A percentile compares a stretch with the other conserved stretches of the same genome.
phyloP scores from a whole-genome alignment of 345 rosid genomes.

The Populus nigra region DNA sequence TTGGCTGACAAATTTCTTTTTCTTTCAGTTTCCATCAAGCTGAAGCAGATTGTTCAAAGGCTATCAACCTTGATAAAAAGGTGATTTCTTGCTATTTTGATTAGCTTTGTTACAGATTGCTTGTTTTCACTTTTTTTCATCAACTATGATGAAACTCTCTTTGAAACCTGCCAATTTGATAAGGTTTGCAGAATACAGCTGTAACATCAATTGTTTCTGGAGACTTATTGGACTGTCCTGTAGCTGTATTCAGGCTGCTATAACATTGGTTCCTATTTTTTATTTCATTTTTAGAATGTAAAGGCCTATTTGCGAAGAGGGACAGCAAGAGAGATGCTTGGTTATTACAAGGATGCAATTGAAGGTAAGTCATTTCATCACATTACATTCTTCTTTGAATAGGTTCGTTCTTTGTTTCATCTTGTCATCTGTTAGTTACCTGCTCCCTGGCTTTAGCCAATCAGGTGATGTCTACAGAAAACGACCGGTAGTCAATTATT shows the following conservation, averaged over 20 bases:
- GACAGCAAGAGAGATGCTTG: constrained; percentile 90
- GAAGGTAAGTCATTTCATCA: constrained; percentile 49
- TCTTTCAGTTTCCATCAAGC: constrained; percentile 74
- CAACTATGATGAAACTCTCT: neutral
- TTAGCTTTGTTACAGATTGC: neutral
- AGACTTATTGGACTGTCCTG: neutral
- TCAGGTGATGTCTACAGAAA: neutral
- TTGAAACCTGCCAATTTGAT: neutral
- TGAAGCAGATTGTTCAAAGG: constrained; percentile 81
- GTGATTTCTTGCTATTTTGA: constrained; percentile 33
- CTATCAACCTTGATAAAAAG: constrained; percentile 85
- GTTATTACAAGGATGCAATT: constrained; percentile 72
- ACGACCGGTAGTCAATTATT: neutral
- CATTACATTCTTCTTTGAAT: neutral
- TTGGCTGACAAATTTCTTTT: constrained; percentile 12
- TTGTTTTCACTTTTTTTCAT: neutral
- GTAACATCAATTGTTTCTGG: neutral
- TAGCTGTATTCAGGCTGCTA: neutral
- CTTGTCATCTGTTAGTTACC: neutral
- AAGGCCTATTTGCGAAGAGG: constrained; percentile 95
- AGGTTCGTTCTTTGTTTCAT: neutral
- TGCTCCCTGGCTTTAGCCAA: neutral
- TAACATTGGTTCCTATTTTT: neutral
- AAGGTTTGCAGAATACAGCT: neutral
- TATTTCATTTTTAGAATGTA: constrained; percentile 52